These are phyloP conservation scores for Boletales sp. DNA, from an alignment of 768 basidiomycete genomes.

Conservation along the genomic window DNA sequence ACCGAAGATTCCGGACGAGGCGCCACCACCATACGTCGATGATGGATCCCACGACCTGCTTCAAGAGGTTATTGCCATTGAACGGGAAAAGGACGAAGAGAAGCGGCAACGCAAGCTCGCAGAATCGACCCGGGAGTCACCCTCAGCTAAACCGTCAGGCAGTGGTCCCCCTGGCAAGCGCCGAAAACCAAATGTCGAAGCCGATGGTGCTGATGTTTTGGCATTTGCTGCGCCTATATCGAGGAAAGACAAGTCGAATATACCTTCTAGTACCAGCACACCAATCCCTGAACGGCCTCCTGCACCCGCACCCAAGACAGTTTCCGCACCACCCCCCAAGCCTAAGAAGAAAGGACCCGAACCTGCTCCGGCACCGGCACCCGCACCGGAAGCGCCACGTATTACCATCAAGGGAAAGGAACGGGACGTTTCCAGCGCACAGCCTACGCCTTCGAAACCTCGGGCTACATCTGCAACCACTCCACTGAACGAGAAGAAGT, in stretches of 20 bases:
- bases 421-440: slow-evolving; percentile 44
- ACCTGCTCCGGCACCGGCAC: slow-evolving; percentile 15
- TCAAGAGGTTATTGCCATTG: slow-evolving; percentile 80
- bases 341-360: slow-evolving; percentile 42
- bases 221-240: slow-evolving; percentile 53
- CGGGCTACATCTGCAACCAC: slow-evolving; percentile 38
- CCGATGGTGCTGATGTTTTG: slow-evolving; percentile 60
- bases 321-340: slow-evolving; percentile 29
- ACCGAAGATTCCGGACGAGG: slow-evolving; percentile 41
- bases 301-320: slow-evolving; percentile 22
- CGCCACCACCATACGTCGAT: slow-evolving; percentile 67
- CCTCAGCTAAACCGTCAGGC: slow-evolving; percentile 35
- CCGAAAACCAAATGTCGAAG: slow-evolving; percentile 47
- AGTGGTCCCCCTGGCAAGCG: slow-evolving; percentile 48
- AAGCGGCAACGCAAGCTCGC: slow-evolving; percentile 42
- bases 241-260: slow-evolving; percentile 45
- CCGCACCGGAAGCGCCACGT: slow-evolving; percentile 29
- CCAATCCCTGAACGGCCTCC: slow-evolving; percentile 36
- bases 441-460: slow-evolving; percentile 36
- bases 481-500: slow-evolving; percentile 80
- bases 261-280: slow-evolving; percentile 37
- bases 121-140: slow-evolving; percentile 39
- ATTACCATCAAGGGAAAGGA: slow-evolving; percentile 72
- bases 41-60: slow-evolving; percentile 81
- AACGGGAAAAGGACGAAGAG: slow-evolving; percentile 60